Evolutionary conservation across 2,329 filamentous ascomycete genomes (phyloP).

Genomic region (Fusarium sp.): DNA sequence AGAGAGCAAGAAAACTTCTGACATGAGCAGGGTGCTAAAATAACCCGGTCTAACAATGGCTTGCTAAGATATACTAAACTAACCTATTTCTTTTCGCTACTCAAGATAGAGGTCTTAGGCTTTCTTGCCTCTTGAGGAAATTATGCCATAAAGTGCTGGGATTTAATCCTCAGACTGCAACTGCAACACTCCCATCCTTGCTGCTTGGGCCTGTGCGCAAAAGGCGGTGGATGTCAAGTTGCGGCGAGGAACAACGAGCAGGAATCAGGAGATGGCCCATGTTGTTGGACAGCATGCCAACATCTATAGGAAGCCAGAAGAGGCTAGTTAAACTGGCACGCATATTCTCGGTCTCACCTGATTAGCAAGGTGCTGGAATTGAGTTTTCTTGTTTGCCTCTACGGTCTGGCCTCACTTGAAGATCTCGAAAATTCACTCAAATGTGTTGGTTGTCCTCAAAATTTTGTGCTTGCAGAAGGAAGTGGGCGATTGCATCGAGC

Average conservation of each 20-base stretch:
- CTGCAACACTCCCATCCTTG: neutral
- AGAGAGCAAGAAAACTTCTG: neutral
- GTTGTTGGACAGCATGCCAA: conserved; percentile 9
- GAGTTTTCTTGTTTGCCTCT: neutral
- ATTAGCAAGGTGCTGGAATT: conserved; percentile 10
- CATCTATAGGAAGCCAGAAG: conserved; percentile 1
- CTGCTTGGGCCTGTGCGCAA: conserved; percentile 31
- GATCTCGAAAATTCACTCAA: conserved; percentile 2
- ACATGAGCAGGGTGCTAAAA: neutral
- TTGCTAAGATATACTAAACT: neutral
- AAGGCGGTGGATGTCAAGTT: conserved; percentile 32
- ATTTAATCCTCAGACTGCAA: neutral
- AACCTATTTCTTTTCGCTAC: neutral
- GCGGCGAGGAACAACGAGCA: neutral
- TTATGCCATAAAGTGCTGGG: neutral
- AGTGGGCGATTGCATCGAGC: conserved; percentile 8
- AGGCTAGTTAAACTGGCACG: conserved; percentile 22
- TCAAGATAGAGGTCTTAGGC: neutral
- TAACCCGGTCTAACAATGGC: neutral
- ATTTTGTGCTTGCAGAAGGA: neutral
- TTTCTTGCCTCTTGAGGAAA: neutral
- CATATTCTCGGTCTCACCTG: conserved; percentile 40
- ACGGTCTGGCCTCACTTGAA: neutral
- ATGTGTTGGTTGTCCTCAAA: conserved; percentile 11
- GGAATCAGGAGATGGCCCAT: neutral